phyloP scores from a whole-genome alignment of 345 rosid genomes.

The Pistacia integerrima region DNA sequence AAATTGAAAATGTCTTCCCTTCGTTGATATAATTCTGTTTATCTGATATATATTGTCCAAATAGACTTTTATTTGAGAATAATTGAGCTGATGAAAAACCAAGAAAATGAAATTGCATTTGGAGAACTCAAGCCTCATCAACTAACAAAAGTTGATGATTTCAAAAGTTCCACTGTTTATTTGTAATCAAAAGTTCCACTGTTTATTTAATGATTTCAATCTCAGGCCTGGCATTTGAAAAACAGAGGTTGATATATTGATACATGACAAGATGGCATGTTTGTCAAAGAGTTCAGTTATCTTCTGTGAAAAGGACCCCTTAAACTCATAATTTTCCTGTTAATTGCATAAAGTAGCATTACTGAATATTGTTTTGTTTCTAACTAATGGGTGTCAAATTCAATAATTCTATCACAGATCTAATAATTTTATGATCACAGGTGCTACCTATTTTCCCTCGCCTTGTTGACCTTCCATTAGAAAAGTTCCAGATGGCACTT shows the following conservation, averaged over 20 bases:
- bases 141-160: no score
- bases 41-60: not conserved
- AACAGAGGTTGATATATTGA: not conserved
- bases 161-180: not conserved
- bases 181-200: not conserved
- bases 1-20: not conserved
- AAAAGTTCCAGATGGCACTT: conserved; percentile 93
- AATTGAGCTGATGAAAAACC: not conserved
- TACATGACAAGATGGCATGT: not conserved
- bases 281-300: not conserved
- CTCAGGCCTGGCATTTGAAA: no score
- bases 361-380: conserved; percentile 2
- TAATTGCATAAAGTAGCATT: not conserved
- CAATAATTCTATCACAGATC: not conserved
- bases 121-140: not conserved
- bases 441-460: conserved; percentile 93
- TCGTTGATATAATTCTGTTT: not conserved
- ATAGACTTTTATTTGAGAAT: not conserved
- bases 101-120: not conserved
- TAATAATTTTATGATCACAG: conserved; percentile 36
- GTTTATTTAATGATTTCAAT: not conserved
- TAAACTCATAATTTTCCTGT: not conserved
- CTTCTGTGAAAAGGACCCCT: not conserved
- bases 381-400: not conserved
- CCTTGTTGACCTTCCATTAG: conserved; percentile 83